Base-by-base conservation (phyloP, 192 early-diverging fungal genomes). In the Gryganskiella cystojenkinii region DNA sequence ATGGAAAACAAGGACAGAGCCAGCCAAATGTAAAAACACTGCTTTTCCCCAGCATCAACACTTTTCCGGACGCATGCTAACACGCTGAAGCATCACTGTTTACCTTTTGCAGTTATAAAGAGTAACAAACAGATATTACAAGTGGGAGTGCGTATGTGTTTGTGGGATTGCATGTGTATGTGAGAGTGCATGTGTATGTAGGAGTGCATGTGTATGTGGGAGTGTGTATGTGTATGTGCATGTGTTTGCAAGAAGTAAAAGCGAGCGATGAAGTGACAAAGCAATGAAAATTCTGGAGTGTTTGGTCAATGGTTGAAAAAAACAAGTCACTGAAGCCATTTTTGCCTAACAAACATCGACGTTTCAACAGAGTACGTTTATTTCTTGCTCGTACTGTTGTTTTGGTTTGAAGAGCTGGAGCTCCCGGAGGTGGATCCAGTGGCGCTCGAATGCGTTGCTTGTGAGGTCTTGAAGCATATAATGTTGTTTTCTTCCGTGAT, bases 381-480 rank as follows among this genome's bases (percentile, higher is more conserved):
- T 61, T 70, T 37, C 19, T 70, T 70, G 45, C 30, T 64, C n/a
- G 42, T 24, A 17, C 11, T 45, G 50, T 25, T 42, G 15, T 34
- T 45, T 55, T 65, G 64, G 13, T 40, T 40, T 9, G 37, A 40
- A 9, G 37, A 43, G 13, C 22, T 5, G 4, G 28, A n/a, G 17
- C 15, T 34, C 1, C 19, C 7, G 8, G 55, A 56, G 20, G 55
- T 25, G 3, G 67, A 51, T 6, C 45, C 56, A 10, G 63, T 13
- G 19, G 65, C 65, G 56, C 59, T 67, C 10, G 64, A 46, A 35
- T 76, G 67, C 0, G 74, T 78, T 25, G 60, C 71, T 49, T 85
- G 82, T 3, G 85, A 86, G 0, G 87, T 91, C 71, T 91, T 89
- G 80, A 90, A 89, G 33, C 82, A 90, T 13, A 92, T 82, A 42